Percentiles rank a stretch among this genome's conserved stretches.
These are phyloP conservation scores for Viola odorata DNA, from an alignment of 345 rosid genomes.

Conservation along the genomic window DNA sequence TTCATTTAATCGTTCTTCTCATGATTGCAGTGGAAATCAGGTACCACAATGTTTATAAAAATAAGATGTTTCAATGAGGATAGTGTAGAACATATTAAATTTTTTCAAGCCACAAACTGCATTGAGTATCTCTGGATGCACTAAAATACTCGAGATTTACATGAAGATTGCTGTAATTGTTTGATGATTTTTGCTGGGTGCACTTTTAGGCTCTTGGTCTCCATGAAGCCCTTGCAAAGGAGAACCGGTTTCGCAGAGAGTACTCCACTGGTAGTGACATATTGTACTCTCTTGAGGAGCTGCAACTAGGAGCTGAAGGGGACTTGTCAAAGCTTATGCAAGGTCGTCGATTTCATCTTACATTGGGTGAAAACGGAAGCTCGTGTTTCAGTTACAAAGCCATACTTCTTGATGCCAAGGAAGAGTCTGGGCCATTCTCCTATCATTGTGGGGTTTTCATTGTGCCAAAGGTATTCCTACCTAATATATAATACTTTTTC, in stretches of 20 bases:
- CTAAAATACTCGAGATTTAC: no score
- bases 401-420: conserved; percentile 70
- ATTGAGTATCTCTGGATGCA: no score
- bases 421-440: conserved; percentile 35
- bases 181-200: conserved; percentile 16
- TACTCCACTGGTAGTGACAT: conserved; percentile 57
- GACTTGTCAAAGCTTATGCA: conserved; percentile 42
- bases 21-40: conserved; percentile 45
- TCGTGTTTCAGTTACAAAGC: conserved; percentile 65
- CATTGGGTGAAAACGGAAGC: conserved; percentile 45
- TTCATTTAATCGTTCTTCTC: conserved; percentile 38
- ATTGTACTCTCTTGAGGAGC: conserved; percentile 70
- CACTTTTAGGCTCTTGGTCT: conserved; percentile 61
- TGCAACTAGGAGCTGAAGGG: conserved; percentile 65
- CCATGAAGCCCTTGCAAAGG: conserved; percentile 63
- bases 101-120: neutral
- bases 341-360: conserved; percentile 59
- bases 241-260: conserved; percentile 62
- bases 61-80: neutral
- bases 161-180: neutral
- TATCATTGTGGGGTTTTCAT: conserved; percentile 77
- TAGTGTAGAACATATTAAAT: neutral
- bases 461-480: conserved; percentile 68
- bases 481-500: neutral
- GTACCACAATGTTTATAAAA: conserved; percentile 20